Evolutionary conservation across 352 stramenopile genomes (phyloP).

Genomic region (Globisporangium irregulare): DNA sequence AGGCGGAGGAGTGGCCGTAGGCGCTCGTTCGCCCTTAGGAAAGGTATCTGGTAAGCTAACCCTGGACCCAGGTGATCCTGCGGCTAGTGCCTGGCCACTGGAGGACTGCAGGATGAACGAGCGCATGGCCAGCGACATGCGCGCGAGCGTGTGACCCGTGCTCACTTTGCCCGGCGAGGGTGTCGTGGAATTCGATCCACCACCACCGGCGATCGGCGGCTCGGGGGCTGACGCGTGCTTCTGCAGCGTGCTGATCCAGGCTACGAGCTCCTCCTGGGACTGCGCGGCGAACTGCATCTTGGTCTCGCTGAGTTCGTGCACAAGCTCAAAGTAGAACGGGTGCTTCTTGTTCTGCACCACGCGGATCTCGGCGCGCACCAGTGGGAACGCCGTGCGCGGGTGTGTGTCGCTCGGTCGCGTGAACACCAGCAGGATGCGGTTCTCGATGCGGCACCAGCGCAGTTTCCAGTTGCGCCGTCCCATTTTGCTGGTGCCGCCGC

Average conservation of each 20-base stretch:
- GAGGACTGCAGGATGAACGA: constrained; percentile 68
- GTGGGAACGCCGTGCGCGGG: constrained; percentile 58
- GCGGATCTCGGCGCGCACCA: constrained; percentile 62
- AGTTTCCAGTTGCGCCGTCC: constrained; percentile 73
- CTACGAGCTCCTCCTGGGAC: constrained; percentile 54
- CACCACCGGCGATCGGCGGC: constrained; percentile 23
- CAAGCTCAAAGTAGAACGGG: constrained; percentile 79
- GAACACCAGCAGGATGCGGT: constrained; percentile 73
- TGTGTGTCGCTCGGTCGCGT: constrained; percentile 41
- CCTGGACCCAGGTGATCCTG: not conserved
- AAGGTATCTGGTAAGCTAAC: not conserved
- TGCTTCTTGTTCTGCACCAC: constrained; percentile 68
- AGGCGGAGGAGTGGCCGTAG: not conserved
- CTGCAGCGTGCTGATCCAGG: constrained; percentile 59
- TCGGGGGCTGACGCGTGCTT: constrained; percentile 45
- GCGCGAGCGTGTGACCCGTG: constrained; percentile 41
- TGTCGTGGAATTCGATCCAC: constrained; percentile 4
- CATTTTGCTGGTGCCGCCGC: constrained; percentile 68
- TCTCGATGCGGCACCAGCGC: constrained; percentile 77
- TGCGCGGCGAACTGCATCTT: constrained; percentile 74
- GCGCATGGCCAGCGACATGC: constrained; percentile 78
- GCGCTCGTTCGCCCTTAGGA: not conserved
- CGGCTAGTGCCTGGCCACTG: constrained; percentile 4
- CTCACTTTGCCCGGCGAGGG: constrained; percentile 39
- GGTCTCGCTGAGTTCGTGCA: constrained; percentile 68